Evolutionary conservation across 2,329 filamentous ascomycete species (phyloP).

Genomic region (Aspergillaceae sp.): DNA sequence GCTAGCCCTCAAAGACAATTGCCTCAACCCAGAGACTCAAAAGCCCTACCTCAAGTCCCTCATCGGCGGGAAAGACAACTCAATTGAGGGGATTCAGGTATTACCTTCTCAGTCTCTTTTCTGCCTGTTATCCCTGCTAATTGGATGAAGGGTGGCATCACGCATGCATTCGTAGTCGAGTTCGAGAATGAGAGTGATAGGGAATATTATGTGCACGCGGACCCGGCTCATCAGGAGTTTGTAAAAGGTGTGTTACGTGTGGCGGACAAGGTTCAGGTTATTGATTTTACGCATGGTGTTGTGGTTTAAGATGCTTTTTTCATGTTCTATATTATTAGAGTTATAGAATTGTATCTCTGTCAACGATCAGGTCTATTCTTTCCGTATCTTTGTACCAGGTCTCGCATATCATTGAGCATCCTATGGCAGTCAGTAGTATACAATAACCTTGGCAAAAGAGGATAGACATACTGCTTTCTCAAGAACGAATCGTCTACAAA

Average conservation of each 20-base stretch:
- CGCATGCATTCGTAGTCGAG: conserved; percentile 61
- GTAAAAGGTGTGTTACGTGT: conserved; percentile 34
- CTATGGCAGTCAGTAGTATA: conserved; percentile 7
- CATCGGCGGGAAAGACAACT: conserved; percentile 54
- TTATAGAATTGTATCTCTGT: background rate
- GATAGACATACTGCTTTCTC: conserved; percentile 19
- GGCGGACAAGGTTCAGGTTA: conserved; percentile 26
- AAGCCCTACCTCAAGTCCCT: conserved; percentile 53
- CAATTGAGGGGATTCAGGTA: conserved; percentile 54
- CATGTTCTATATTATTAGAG: background rate
- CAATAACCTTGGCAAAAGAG: background rate
- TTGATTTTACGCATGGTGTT: conserved; percentile 26
- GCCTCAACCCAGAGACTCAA: conserved; percentile 51
- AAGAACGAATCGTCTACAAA: conserved; percentile 18
- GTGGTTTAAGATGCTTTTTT: background rate
- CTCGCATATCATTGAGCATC: conserved; percentile 16
- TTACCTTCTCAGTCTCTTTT: background rate
- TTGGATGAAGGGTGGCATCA: conserved; percentile 48
- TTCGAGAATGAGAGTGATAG: conserved; percentile 57
- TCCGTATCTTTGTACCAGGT: conserved; percentile 17
- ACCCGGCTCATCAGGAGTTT: conserved; percentile 56
- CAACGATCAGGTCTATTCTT: background rate
- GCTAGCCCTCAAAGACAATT: conserved; percentile 49
- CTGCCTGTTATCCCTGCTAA: background rate
- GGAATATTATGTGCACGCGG: conserved; percentile 58